Evolutionary conservation across 805 yeast species (phyloP).

Genomic region (Pichia nanzhaoensis): DNA sequence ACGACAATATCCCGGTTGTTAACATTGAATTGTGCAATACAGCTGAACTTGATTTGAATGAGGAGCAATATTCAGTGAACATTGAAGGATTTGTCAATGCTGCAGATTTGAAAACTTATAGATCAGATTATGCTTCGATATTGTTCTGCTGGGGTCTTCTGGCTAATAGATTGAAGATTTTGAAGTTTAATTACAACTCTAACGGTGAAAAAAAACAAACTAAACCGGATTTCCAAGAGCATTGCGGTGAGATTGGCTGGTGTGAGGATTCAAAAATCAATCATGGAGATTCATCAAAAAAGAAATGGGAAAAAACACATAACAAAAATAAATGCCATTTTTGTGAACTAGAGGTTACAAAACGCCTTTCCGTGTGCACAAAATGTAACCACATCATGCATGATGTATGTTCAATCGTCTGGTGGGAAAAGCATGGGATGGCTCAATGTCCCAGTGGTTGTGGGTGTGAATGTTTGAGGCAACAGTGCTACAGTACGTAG

Average conservation of each 20-base stretch:
- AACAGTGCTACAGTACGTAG: neutral
- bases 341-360: slow-evolving; percentile 56
- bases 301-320: slow-evolving; percentile 15
- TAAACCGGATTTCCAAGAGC: slow-evolving; percentile 17
- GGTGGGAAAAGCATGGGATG: slow-evolving; percentile 56
- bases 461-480: slow-evolving; percentile 56
- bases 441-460: slow-evolving; percentile 78
- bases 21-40: slow-evolving; percentile 42
- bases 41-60: slow-evolving; percentile 38
- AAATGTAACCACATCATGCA: slow-evolving; percentile 77
- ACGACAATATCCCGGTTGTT: slow-evolving; percentile 26
- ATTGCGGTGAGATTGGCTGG: slow-evolving; percentile 28
- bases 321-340: slow-evolving; percentile 46
- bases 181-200: slow-evolving; percentile 51
- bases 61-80: slow-evolving; percentile 35
- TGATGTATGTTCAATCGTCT: slow-evolving; percentile 65
- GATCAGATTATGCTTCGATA: slow-evolving; percentile 72
- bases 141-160: slow-evolving; percentile 80
- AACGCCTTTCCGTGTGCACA: slow-evolving; percentile 60
- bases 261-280: slow-evolving; percentile 8
- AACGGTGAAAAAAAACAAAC: neutral
- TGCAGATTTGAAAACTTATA: slow-evolving; percentile 34
- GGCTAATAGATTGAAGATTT: slow-evolving; percentile 67
- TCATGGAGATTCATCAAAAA: neutral
- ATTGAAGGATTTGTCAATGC: slow-evolving; percentile 36